Evolutionary conservation across 257 asterid species (phyloP).

Genomic region (Haberlea rhodopensis): DNA sequence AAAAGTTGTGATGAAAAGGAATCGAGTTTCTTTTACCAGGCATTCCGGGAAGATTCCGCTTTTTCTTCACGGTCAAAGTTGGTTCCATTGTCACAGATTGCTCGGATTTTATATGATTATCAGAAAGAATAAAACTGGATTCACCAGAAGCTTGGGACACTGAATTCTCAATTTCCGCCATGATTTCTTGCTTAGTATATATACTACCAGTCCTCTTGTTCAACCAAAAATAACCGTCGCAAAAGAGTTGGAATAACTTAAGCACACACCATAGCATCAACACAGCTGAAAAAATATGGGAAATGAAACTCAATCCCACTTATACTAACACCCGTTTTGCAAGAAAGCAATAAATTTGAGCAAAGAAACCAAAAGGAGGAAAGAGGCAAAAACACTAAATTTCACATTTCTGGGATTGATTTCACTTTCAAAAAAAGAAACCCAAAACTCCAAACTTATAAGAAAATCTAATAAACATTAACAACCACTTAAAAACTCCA

Average conservation of each 20-base stretch:
- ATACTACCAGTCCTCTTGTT: too few species aligned
- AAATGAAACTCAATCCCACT: not conserved
- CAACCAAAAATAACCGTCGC: not conserved
- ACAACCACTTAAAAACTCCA: slow-evolving; percentile 14
- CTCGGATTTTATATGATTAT: slow-evolving; percentile 27
- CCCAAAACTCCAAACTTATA: not conserved
- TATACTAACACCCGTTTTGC: not conserved
- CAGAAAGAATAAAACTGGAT: slow-evolving; percentile 29
- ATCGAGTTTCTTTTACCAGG: slow-evolving; percentile 52
- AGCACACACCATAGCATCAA: slow-evolving; percentile 5
- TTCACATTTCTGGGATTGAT: slow-evolving; percentile 12
- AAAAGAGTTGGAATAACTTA: not conserved
- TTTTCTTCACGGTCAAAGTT: slow-evolving; percentile 46
- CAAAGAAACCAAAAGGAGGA: slow-evolving; percentile 4
- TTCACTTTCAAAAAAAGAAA: slow-evolving; percentile 2
- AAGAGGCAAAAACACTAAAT: not conserved
- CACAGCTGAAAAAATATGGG: slow-evolving; percentile 11
- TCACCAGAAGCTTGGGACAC: slow-evolving; percentile 32
- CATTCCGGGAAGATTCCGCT: slow-evolving; percentile 90
- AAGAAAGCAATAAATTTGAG: slow-evolving; percentile 13
- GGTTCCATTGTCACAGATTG: slow-evolving; percentile 23
- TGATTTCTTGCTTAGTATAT: slow-evolving; percentile 21
- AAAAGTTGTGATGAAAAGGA: not conserved
- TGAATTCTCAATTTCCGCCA: slow-evolving; percentile 43
- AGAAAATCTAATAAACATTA: slow-evolving; percentile 16